Evolutionary conservation across 2,329 filamentous ascomycete genomes (phyloP), one percentile per base, ranked within the genome.

Genomic region (Penicillium decumbens): DNA sequence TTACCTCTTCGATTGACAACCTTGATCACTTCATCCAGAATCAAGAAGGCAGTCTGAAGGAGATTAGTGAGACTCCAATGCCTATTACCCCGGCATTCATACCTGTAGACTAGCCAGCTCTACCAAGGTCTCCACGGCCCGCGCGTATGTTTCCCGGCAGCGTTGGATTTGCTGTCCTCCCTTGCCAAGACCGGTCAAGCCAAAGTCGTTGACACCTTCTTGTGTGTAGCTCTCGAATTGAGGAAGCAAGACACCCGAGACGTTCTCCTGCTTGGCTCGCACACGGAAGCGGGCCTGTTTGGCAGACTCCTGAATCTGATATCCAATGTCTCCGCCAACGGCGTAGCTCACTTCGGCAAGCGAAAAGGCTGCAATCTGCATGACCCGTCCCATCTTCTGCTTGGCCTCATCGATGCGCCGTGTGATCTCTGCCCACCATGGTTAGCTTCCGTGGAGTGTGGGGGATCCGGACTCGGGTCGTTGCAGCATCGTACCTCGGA

Each of bases 361-460:
- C 38, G 92, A 97, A 75, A 98, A 97, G 40, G 93, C 91, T 35
- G 93, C 93, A 66, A 98, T 95, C 72, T 97, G 92, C 93, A 98
- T 98, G 32, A 98, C 93, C 29, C 92, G 83, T 50, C 93, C 93
- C 92, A 98, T 98, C 78, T 98, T 98, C 63, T 91, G 88, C 75
- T 98, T 98, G 37, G 93, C 93, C 72, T 98, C 93, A 76, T 98
- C 92, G 73, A 98, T 98, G 66, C 93, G 87, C 70, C 85, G 84
- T 43, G 93, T 96, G 65, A 98, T 98, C 65, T 98, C 93, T 89
- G 69, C 59, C 63, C 46, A 24, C 27, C 40, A 39, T 41, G 23
- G 53, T 70, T 54, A 70, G 65, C 57, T 42, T 42, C 41, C 46
- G 41, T 52, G 47, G 43, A 54, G 48, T 59, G 54, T 49, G 60